These are phyloP conservation scores for Boechera divaricarpa DNA, from an alignment of 345 rosid species.

Conservation along the genomic window DNA sequence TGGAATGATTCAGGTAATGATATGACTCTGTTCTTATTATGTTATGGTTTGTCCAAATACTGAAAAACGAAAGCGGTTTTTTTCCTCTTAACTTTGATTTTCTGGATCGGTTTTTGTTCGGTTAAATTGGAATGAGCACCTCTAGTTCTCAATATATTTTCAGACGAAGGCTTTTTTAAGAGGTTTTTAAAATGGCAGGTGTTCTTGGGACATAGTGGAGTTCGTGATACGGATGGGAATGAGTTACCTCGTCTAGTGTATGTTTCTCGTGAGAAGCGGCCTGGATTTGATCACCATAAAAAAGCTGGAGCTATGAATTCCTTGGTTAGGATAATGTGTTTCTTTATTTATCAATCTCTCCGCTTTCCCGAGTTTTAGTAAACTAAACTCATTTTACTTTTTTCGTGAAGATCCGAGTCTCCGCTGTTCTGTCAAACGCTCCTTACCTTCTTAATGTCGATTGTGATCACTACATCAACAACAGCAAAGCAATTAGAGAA, in stretches of 20 bases:
- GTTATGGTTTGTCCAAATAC: not conserved
- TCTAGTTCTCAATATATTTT: constrained; percentile 15
- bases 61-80: not conserved
- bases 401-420: constrained; percentile 73
- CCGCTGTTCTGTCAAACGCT: constrained; percentile 93
- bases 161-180: not conserved
- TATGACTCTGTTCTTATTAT: not conserved
- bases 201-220: constrained; percentile 86
- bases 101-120: not conserved
- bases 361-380: not conserved
- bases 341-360: not conserved
- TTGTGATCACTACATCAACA: constrained; percentile 96
- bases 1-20: constrained; percentile 93
- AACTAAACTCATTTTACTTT: not conserved
- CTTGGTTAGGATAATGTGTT: constrained; percentile 55
- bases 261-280: constrained; percentile 98
- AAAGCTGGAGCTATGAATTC: constrained; percentile 99
- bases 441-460: constrained; percentile 92
- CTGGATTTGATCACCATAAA: constrained; percentile 96
- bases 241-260: constrained; percentile 89
- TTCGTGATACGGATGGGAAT: constrained; percentile 74
- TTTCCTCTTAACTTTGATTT: not conserved
- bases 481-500: constrained; percentile 89
- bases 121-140: constrained; percentile 1
- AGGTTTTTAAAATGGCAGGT: constrained; percentile 56